A percentile compares a stretch with the other conserved stretches of the same genome.
Conservation (phyloP, 139 green algal genomes). For the Closterium sp. region DNA sequence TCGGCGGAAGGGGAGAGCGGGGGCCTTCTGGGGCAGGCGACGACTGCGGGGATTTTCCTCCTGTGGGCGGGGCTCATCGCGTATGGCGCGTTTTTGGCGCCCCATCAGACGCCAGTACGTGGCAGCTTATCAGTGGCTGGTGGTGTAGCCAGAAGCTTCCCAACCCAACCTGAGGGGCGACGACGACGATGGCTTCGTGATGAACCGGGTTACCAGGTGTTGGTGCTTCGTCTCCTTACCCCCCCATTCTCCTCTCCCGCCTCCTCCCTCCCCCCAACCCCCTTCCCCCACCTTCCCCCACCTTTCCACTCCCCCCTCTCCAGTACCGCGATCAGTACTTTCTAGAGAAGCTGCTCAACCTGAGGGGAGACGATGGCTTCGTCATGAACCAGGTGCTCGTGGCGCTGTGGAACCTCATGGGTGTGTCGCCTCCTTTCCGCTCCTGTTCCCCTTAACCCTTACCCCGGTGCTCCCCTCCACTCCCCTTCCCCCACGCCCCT, state of each 20-base stretch:
- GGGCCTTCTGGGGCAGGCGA: background rate
- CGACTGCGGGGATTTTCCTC: background rate
- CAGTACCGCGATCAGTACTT: constrained; percentile 40
- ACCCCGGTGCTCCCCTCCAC: no score
- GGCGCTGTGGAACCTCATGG: constrained; percentile 44
- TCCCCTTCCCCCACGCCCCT: no score
- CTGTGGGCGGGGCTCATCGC: background rate
- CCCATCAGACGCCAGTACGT: background rate
- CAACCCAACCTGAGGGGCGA: background rate
- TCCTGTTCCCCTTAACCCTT: no score
- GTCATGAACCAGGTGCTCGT: background rate
- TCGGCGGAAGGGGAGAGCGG: background rate
- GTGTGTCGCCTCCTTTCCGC: no score
- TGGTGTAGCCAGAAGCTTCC: background rate
- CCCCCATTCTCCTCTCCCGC: no score
- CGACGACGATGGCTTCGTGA: background rate
- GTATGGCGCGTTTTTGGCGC: background rate
- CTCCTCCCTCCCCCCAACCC: no score
- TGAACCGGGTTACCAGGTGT: background rate
- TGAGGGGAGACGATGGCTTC: background rate
- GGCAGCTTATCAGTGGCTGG: background rate
- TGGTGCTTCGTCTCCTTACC: no score
- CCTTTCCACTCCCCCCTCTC: no score
- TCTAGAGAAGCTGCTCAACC: constrained; percentile 21
- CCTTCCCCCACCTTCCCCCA: no score